A percentile compares a stretch with the other conserved stretches of the same genome.
phyloP scores from a whole-genome alignment of 2,329 filamentous ascomycete species.

The Tympanopsis confertula region DNA sequence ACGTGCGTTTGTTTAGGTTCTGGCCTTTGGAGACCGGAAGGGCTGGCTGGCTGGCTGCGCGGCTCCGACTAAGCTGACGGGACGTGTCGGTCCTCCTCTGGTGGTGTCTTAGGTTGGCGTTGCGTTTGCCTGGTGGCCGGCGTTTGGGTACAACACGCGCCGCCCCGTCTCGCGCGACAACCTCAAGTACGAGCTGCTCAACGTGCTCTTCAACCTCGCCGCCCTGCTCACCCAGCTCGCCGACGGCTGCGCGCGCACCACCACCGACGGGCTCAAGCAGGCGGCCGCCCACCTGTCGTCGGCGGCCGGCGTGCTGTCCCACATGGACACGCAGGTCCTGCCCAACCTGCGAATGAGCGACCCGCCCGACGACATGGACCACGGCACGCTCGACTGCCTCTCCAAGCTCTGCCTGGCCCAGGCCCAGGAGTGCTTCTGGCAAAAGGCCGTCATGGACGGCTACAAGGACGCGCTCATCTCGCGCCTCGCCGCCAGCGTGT shows the following conservation, averaged over 20 bases:
- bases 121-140: conserved; percentile 93
- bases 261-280: conserved; percentile 71
- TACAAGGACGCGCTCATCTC: conserved; percentile 88
- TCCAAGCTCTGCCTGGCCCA: conserved; percentile 79
- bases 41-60: conserved; percentile 3
- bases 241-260: conserved; percentile 64
- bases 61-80: conserved; percentile 6
- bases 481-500: conserved; percentile 78
- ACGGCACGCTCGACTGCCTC: conserved; percentile 71
- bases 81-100: background rate
- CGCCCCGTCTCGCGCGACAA: conserved; percentile 57
- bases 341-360: conserved; percentile 71
- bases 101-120: conserved; percentile 59
- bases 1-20: conserved; percentile 40
- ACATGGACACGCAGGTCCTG: conserved; percentile 66
- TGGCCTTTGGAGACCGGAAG: conserved; percentile 1
- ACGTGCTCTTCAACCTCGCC: conserved; percentile 85
- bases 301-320: conserved; percentile 69
- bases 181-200: conserved; percentile 75
- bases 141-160: conserved; percentile 78
- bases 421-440: conserved; percentile 96
- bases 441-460: conserved; percentile 86
- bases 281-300: conserved; percentile 85
- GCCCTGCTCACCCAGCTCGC: conserved; percentile 90
- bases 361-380: conserved; percentile 92